Evolutionary conservation across 177 flowering plant species (phyloP), one percentile per base, ranked within the genome.

Genomic region (Vitis hybrid): DNA sequence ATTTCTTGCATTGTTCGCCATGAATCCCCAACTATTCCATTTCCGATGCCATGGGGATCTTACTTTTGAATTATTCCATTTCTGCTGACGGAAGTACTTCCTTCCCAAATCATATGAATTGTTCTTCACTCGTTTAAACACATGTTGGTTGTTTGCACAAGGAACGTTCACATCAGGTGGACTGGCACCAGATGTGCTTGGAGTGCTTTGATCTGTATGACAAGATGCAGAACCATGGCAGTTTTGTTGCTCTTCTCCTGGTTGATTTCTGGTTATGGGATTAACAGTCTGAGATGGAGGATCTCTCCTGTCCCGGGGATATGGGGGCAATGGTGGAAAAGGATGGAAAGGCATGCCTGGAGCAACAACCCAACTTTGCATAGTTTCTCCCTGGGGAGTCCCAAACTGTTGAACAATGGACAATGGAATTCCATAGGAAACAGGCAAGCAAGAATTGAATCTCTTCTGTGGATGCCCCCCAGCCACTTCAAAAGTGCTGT

Each of bases 321-420:
- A 75, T 49, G 85, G 74, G 10, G 98, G 98, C 62, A 94, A 71
- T 3, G 97, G 98, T 17, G 98, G 98, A 75, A 88, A 94, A 51
- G 97, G 97, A 71, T 85, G 86, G 77, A 94, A 94, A 48, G 91
- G 89, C 67, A 92, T 71, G 24, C 88, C 85, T 0, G 97, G 93
- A 69, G 95, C 93, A 58, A 86, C 63, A 49, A n/a, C 49, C 97
- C 92, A 91, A 66, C 79, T 64, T 35, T 78, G 85, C 4, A 50
- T 32, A 12, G 48, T 68, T 77, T 77, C 91, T 21, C 68, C 70
- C 11, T 70, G 66, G 11, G 82, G 80, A 51, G 76, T 81, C 6
- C 93, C 95, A 72, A 77, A 79, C 70, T 90, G 89, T 70, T 88
- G 76, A 68, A 89, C 66, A 21, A 82, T 57, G 18, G 79, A 70